Base-by-base conservation (phyloP, 2,329 filamentous ascomycete species). In the Lachnellula occidentalis region DNA sequence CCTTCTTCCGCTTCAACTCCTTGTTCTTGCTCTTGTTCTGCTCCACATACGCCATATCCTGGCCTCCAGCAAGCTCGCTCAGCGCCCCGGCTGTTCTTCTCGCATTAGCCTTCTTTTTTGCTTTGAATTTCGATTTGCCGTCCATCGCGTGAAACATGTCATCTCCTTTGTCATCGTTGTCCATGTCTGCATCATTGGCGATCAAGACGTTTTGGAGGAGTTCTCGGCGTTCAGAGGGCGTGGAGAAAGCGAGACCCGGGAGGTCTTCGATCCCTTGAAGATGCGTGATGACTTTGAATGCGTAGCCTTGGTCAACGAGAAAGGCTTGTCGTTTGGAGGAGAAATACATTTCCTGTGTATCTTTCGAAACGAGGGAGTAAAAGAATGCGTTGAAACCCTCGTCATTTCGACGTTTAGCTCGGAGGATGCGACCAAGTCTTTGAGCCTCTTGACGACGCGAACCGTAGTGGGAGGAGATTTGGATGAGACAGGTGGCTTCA, bases 371-470 rank as follows among this genome's bases (percentile, higher is more conserved):
- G 1, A 99, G 80, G 0, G 90, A 95, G 74, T 99, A 99, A 76
- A 99, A 99, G 72, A 97, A 99, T 0, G 94, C 94, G 68, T 99
- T 99, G 72, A 99, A 99, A 7, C 94, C 94, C 70, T 97, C 94
- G 64, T 99, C 94, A 65, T 96, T 97, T 69, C 94, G 82, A 17
- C 94, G 84, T 74, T 99, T 99, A 14, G 94, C 94, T 72, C 94
- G 83, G 3, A 99, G 81, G 64, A 99, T 97, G 50, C 94, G 87
- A 3, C 94, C 94, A 0, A 97, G 78, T 2, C 94, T 85, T 70
- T 97, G 94, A 0, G 94, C 94, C 74, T 99, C 94, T 71, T 97
- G 94, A 74, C 94, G 87, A 63, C 94, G 90, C 9, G 92, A 97
- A 58, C 94, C 94, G 66, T 96, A 99, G 68, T 99, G 94, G 0